Base-by-base conservation (phyloP, 768 basidiomycete genomes). In the Tremella fuciformis region DNA sequence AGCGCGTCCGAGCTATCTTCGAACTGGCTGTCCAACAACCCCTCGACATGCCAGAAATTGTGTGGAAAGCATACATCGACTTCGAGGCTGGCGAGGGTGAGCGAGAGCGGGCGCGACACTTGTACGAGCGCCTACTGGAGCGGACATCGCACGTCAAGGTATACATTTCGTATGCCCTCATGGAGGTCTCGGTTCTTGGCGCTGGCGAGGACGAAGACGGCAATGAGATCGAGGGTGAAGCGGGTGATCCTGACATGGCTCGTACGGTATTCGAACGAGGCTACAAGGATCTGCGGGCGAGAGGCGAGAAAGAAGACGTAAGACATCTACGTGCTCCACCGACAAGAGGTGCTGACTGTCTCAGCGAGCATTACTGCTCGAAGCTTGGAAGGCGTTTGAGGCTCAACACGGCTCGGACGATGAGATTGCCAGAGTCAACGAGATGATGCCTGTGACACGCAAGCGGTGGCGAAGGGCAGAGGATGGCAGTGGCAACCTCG, bases 301-400 rank as follows among this genome's bases (percentile, higher is more conserved):
- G 86, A 71, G 84, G 82, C 6, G 80, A 94, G 52, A 96, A 96
- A 78, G 86, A 86, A 66, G 92, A 97, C 83, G 92, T 92, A 76
- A 50, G 84, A 71, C 21, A 52, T 18, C 16, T 13, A 24, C 19
- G 13, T 2, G 26, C 8, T 18, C 52, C 21, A 13, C 18, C 21
- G 50, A 4, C 18, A 38, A 1, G 18, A 8, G 22, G 49, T 2
- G 39, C 59, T 66, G 57, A 55, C 34, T 9, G 7, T 2, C 7
- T 24, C 69, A 93, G 90, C 91, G 93, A 57, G 90, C 92, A 56
- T 87, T 89, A 2, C 79, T 99, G 16, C 83, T 99, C 22, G 88
- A 94, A 71, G 88, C 89, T 1, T 99, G 96, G 96, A 96, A 94
- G 80, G 81, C 85, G 1, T 96, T 93, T 73, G 96, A 99, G 78